Base-by-base conservation (phyloP, 129 eudicot species). In the Gnaphalium uliginosum region DNA sequence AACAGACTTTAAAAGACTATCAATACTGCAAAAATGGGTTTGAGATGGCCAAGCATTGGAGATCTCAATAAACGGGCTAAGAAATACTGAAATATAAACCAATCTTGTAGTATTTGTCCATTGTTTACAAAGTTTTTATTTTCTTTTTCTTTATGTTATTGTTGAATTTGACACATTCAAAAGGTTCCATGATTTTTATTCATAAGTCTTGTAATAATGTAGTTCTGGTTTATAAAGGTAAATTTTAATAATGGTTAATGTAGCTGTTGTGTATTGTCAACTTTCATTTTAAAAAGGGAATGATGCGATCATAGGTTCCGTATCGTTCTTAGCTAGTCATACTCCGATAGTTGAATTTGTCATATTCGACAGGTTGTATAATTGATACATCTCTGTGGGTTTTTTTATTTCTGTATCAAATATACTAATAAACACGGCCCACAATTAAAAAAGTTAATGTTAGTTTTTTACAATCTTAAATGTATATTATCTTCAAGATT, bases 1-100 rank as follows among this genome's bases (percentile, higher is more conserved):
- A 94, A 56, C 78, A 85, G 77, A 82, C 98, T 22, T 83, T 94
- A 76, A 87, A 90, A 59, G 98, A 94, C 67, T 94, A 90, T 75
- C 85, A 86, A 1, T 78, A 86, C 26, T 57, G 86, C 81, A 83
- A 84, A 88, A 91, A 94, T 78, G 99, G 99, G 27, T 94, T 94
- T 74, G 99, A 94, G 73, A 85, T 68, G 93, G 97, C 96, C 18
- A 90, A 87, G 74, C 10, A 73, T 57, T 93, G 97, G 98, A 90
- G 91, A 71, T 94, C 98, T 18, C 78, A 88, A 41, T 81, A 74
- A 82, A 83, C 54, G 64, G 67, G 35, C 67, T 25, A 39, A n/a
- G 17, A 39, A 43, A 11, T 27, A 11, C 5, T 25, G 5, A 17
- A 8, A 5, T 43, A 50, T 46, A 19, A 48, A 62, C 30, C 17